Base-by-base conservation (phyloP, 2,329 filamentous ascomycete species). In the Amesomyces nigricolor region DNA sequence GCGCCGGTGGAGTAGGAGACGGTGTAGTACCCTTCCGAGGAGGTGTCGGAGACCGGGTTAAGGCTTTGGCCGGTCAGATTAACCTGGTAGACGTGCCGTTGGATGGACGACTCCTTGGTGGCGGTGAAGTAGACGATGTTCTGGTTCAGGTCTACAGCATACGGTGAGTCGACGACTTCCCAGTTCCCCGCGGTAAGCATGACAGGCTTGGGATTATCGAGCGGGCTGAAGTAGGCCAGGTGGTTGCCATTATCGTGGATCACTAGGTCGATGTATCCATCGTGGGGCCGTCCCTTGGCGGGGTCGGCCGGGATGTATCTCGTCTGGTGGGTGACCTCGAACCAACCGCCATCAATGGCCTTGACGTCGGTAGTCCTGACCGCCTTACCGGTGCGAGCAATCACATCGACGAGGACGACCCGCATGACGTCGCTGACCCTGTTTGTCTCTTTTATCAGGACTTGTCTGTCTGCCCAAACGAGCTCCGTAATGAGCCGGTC, bases 341-440 rank as follows among this genome's bases (percentile, higher is more conserved):
- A 92, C 94, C 94, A 99, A 35, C 94, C 95, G 19, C 91, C 91
- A 68, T 99, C 94, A n/a, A 96, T 77, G 55, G 86, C 79, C 61
- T 84, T 82, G 47, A 96, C 83, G 69, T 99, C 84, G 47, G 89
- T 81, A 17, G 85, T 87, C 60, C 92, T 81, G 47, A 96, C 84
- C 0, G 88, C 86, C 69, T 87, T 88, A 30, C 89, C 91, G 17
- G 81, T 84, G 47, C 90, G 85, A 3, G 78, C 74, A 19, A 76
- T 73, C 5, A 94, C 88, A 67, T 99, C 89, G 53, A 97, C 84
- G 5, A 97, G 77, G 6, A 95, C 84, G 26, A 96, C 85, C 61
- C 89, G 90, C 68, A 97, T 79, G n/a, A 90, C 71, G 65, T 97
- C 91, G 67, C 91, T 96, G 64, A 96, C 90, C 51, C 94, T 84